Evolutionary conservation across 2,329 filamentous ascomycete genomes (phyloP).

Genomic region (Venturia aucupariae): DNA sequence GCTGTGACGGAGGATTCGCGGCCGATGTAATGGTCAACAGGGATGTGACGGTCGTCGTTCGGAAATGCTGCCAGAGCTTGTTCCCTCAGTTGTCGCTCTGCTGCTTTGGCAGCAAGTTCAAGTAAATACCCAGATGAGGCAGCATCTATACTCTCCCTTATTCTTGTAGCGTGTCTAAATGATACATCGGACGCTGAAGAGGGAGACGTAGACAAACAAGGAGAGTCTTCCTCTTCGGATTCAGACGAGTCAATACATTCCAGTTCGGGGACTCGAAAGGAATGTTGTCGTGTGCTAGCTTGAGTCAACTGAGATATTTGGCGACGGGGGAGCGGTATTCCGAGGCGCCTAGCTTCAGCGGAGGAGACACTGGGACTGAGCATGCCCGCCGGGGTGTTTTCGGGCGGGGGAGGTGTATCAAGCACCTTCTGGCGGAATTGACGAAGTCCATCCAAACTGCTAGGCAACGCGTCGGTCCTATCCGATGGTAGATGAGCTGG

Average conservation of each 20-base stretch:
- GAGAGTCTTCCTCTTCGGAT: conserved; percentile 37
- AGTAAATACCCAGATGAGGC: conserved; percentile 68
- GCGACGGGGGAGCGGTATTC: conserved; percentile 23
- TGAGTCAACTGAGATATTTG: conserved; percentile 22
- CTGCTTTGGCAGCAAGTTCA: conserved; percentile 68
- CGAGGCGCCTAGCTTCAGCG: conserved; percentile 23
- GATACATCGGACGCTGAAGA: conserved; percentile 41
- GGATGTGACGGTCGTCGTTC: conserved; percentile 58
- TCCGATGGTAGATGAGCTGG: conserved; percentile 56
- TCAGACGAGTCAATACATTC: conserved; percentile 54
- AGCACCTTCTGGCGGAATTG: conserved; percentile 14
- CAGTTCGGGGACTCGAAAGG: conserved; percentile 51
- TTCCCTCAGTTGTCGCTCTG: conserved; percentile 71
- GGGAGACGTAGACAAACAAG: conserved; percentile 38
- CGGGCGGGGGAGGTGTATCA: conserved; percentile 21
- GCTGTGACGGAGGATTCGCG: conserved; percentile 47
- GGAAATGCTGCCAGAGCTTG: conserved; percentile 67
- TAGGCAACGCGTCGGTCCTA: conserved; percentile 63
- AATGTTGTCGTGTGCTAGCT: conserved; percentile 37
- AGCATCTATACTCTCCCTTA: conserved; percentile 61
- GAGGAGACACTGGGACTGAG: background rate
- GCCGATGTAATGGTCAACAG: conserved; percentile 62
- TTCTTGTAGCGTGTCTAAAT: conserved; percentile 46
- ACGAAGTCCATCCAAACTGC: conserved; percentile 13
- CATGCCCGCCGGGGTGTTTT: conserved; percentile 15